Evolutionary conservation across 306 rosid genomes (phyloP), one percentile per base, ranked within the genome.

Genomic region (Herpetospermum pedunculosum): DNA sequence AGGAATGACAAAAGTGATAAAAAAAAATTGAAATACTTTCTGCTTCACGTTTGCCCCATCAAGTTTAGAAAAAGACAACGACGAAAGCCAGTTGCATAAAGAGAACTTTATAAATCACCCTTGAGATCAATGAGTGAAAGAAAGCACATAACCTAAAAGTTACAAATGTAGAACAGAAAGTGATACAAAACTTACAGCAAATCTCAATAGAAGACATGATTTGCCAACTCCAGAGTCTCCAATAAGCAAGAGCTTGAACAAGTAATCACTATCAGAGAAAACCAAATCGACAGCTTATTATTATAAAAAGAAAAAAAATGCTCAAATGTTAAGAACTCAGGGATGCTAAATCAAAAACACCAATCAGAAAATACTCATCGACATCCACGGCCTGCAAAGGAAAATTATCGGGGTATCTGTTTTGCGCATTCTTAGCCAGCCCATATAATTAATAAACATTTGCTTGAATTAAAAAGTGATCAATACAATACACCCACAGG

Each of bases 181-280:
- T 21, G 65, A 44, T 46, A n/a, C 10, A 19, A 19, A 63, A n/a
- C 88, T 82, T 77, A 85, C 89, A 30, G 86, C 83, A 70, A 85
- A 85, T 80, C 89, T 80, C 83, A 82, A 74, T 7, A 85, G 89
- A 62, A 85, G 89, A 46, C 89, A 82, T 37, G 86, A 82, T 38
- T 85, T 85, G 1, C 89, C 86, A 49, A 85, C 89, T 16, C 86
- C 89, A 18, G 86, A 85, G 48, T 85, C 89, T 73, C 86, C 89
- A 73, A 82, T 85, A 21, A 85, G 84, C 76, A 85, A 76, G 76
- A 85, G 86, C 69, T 85, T 85, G 80, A 85, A 85, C 81, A 85
- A 69, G 75, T 85, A 85, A 71, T 85, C 89, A 74, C 89, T 85
- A 82, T 77, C 81, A 26, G 46, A 30, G 28, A 67, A 67, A 67